Conservation (phyloP, 352 stramenopile species). For the Pelagophyceae sp. region DNA sequence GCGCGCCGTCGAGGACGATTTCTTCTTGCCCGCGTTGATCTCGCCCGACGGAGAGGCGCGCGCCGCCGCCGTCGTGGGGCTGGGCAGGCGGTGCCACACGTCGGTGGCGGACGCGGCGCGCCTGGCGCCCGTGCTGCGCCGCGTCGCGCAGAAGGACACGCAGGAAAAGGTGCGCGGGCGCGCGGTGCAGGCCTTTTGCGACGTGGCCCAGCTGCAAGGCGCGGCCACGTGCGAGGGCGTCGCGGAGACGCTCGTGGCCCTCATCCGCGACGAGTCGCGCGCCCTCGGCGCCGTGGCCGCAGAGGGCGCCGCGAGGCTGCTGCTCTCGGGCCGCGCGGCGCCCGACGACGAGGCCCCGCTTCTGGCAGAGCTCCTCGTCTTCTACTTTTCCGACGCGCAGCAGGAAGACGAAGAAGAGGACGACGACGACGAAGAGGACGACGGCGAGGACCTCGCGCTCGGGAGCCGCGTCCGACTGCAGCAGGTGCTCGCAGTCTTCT, state of each 20-base stretch:
- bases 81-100: background rate
- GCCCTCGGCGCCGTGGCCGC: background rate
- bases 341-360: background rate
- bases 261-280: background rate
- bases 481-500: slow-evolving; percentile 14
- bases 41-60: background rate
- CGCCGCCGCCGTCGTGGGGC: background rate
- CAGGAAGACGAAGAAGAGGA: background rate
- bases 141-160: background rate
- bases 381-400: background rate
- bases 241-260: background rate
- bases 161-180: background rate
- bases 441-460: background rate
- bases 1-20: background rate
- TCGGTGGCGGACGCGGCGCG: background rate
- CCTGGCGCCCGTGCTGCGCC: background rate
- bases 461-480: background rate
- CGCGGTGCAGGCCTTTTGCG: background rate
- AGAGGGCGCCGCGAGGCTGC: background rate
- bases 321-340: background rate
- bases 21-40: background rate
- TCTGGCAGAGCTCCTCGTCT: background rate
- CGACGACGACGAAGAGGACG: slow-evolving; percentile 10
- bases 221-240: background rate
- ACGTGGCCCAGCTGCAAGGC: background rate